phyloP scores from a whole-genome alignment of 2,329 filamentous ascomycete genomes.

The Colletotrichum sp. region DNA sequence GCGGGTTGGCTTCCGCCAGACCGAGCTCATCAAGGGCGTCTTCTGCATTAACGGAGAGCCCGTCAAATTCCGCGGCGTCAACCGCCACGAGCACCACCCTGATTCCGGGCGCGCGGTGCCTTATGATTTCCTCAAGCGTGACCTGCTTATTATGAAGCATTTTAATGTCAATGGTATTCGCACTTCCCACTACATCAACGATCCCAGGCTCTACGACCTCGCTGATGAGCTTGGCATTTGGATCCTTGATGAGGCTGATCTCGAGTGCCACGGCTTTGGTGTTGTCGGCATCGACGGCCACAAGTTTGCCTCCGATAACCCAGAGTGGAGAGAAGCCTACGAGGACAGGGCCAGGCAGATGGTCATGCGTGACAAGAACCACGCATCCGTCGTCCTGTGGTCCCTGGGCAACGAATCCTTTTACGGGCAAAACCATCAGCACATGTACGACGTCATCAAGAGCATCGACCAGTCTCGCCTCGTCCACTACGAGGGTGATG shows the following conservation, averaged over 20 bases:
- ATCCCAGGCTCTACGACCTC: conserved; percentile 64
- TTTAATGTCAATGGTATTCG: conserved; percentile 75
- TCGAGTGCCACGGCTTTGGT: conserved; percentile 59
- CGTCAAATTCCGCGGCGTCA: conserved; percentile 71
- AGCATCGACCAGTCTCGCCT: conserved; percentile 60
- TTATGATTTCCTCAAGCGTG: conserved; percentile 62
- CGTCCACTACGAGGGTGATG: conserved; percentile 71
- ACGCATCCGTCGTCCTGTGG: conserved; percentile 73
- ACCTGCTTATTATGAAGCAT: conserved; percentile 70
- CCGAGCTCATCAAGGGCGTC: conserved; percentile 65
- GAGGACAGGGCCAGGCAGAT: conserved; percentile 70
- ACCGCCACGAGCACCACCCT: conserved; percentile 74
- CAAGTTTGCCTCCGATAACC: conserved; percentile 63
- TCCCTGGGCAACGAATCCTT: conserved; percentile 76
- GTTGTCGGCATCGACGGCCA: conserved; percentile 45
- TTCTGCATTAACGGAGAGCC: conserved; percentile 69
- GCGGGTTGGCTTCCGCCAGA: conserved; percentile 66
- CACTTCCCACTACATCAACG: conserved; percentile 70
- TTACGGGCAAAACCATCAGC: conserved; percentile 70
- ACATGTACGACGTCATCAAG: conserved; percentile 71
- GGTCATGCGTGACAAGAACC: conserved; percentile 64
- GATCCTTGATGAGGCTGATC: conserved; percentile 63
- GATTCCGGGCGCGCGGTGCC: conserved; percentile 67
- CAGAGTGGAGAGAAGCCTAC: conserved; percentile 67
- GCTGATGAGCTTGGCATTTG: conserved; percentile 69